Conservation (phyloP, 495 filamentous ascomycete genomes). For the Talaromyces stipitatus region DNA sequence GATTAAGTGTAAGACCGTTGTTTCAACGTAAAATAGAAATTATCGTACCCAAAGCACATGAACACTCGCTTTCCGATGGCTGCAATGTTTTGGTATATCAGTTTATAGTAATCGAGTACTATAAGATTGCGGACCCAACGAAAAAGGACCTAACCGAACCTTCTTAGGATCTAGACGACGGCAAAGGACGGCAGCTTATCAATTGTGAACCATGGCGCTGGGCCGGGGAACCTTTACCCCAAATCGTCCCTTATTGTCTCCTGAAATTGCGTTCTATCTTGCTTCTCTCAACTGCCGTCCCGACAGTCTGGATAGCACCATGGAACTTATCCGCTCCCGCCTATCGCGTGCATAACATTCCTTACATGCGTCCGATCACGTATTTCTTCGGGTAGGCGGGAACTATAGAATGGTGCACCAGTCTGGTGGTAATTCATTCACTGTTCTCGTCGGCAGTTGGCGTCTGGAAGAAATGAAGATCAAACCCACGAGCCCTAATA, state of each 20-base stretch:
- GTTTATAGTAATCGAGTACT: not conserved
- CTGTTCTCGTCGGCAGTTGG: not conserved
- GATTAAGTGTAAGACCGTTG: not conserved
- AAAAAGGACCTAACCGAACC: not conserved
- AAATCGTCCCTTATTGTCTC: not conserved
- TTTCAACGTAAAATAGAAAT: not conserved
- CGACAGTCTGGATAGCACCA: conserved; percentile 8
- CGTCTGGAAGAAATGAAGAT: not conserved
- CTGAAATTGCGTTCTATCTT: not conserved
- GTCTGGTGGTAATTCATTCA: not conserved
- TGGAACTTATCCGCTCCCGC: conserved; percentile 5
- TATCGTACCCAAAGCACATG: not conserved
- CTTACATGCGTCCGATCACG: conserved; percentile 6
- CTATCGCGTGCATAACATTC: conserved; percentile 6
- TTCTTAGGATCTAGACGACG: not conserved
- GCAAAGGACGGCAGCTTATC: conserved; percentile 3
- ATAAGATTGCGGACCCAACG: not conserved
- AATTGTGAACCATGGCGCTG: conserved; percentile 7
- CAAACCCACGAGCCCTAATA: not conserved
- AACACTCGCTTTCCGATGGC: not conserved
- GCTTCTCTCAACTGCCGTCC: conserved; percentile 1
- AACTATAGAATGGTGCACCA: conserved; percentile 7
- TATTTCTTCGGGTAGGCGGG: conserved; percentile 2
- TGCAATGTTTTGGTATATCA: not conserved
- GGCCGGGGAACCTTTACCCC: not conserved